A percentile compares a stretch with the other conserved stretches of the same genome.
phyloP scores from a whole-genome alignment of 2,329 filamentous ascomycete genomes.

The Colletotrichum eleusines region DNA sequence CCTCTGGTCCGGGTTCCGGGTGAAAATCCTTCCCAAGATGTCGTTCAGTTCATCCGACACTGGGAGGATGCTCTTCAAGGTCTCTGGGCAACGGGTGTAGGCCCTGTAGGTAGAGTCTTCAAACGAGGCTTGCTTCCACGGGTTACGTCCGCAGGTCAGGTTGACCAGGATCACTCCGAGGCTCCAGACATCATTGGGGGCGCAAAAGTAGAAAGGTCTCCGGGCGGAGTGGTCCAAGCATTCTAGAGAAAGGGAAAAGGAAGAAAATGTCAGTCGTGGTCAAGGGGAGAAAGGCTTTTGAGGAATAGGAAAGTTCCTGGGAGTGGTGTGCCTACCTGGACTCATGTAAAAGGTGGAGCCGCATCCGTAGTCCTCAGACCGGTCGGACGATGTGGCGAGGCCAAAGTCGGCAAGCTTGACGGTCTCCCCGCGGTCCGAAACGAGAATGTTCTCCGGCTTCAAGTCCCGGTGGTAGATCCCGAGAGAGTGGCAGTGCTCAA shows the following conservation, averaged over 20 bases:
- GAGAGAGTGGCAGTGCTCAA: slow-evolving; percentile 91
- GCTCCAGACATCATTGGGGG: slow-evolving; percentile 97
- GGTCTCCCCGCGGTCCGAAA: slow-evolving; percentile 87
- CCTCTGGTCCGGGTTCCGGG: slow-evolving; percentile 83
- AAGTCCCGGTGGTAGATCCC: slow-evolving; percentile 98
- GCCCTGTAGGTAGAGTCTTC: slow-evolving; percentile 97
- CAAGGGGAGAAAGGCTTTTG: slow-evolving; percentile 28
- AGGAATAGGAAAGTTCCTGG: slow-evolving; percentile 44
- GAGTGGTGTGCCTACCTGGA: slow-evolving; percentile 77
- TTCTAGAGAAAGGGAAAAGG: slow-evolving; percentile 68
- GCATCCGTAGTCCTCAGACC: slow-evolving; percentile 95
- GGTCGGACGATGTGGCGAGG: slow-evolving; percentile 84
- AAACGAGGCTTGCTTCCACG: slow-evolving; percentile 95
- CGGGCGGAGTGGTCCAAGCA: slow-evolving; percentile 83
- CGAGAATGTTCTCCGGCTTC: slow-evolving; percentile 98
- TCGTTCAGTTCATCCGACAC: slow-evolving; percentile 89
- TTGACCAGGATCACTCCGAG: slow-evolving; percentile 99
- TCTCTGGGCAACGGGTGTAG: slow-evolving; percentile 85
- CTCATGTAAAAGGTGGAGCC: slow-evolving; percentile 99
- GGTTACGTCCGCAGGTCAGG: slow-evolving; percentile 96
- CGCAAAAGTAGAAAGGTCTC: slow-evolving; percentile 87
- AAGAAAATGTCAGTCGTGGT: slow-evolving; percentile 47
- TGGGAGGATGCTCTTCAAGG: slow-evolving; percentile 92
- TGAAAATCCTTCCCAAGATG: slow-evolving; percentile 89
- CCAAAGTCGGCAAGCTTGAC: slow-evolving; percentile 98